Evolutionary conservation across 139 green algal genomes (phyloP).

Genomic region (Chlamydomonas asymmetrica): DNA sequence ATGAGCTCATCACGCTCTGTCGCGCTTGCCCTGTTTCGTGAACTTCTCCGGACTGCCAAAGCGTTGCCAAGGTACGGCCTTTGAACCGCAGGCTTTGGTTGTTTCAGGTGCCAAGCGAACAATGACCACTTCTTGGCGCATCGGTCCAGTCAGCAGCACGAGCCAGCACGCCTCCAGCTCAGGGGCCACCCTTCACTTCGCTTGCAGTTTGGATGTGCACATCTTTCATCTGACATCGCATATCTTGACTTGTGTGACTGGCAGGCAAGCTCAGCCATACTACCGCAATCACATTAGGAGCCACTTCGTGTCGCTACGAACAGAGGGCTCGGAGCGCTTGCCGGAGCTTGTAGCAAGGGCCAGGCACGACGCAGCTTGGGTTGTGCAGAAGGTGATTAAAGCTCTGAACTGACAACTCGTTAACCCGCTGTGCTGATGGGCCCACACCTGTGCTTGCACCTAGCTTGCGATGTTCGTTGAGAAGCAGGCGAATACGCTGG

Average conservation of each 20-base stretch:
- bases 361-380: constrained; percentile 41
- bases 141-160: too few relatives aligned
- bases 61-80: neutral
- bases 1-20: too few relatives aligned
- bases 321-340: constrained; percentile 53
- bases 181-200: too few relatives aligned
- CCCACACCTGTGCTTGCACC: neutral
- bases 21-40: neutral
- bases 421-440: neutral
- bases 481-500: neutral
- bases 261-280: constrained; percentile 33
- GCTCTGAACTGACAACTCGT: neutral
- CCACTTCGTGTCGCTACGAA: constrained; percentile 36
- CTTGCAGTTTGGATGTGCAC: too few relatives aligned
- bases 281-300: constrained; percentile 36
- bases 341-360: constrained; percentile 31
- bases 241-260: neutral
- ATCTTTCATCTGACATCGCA: neutral
- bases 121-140: neutral
- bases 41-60: neutral
- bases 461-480: neutral
- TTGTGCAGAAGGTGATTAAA: constrained; percentile 51
- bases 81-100: neutral
- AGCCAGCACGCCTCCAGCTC: too few relatives aligned
- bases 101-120: neutral